These are phyloP conservation scores for Emmonsiellopsis sp. DNA, from an alignment of 2,329 filamentous ascomycete genomes.

Conservation along the genomic window DNA sequence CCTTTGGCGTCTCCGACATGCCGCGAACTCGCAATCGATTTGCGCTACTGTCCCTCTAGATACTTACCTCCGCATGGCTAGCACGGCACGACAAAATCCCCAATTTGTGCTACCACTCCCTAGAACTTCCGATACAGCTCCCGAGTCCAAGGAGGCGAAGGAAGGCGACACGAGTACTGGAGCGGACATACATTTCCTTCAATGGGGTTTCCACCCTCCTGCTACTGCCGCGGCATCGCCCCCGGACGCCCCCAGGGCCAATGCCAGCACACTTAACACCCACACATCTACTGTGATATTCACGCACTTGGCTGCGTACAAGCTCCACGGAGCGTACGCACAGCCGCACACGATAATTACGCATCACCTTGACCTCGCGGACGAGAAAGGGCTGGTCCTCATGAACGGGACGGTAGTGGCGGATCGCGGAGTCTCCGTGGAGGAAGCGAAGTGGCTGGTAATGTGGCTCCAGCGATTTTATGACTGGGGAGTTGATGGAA, in stretches of 20 bases:
- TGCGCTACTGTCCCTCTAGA: constrained; percentile 69
- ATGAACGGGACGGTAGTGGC: constrained; percentile 76
- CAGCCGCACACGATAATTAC: constrained; percentile 90
- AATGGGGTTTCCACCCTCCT: constrained; percentile 81
- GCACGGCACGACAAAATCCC: constrained; percentile 64
- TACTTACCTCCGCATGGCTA: constrained; percentile 65
- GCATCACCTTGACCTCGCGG: constrained; percentile 73
- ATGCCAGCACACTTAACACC: constrained; percentile 36
- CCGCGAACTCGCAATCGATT: constrained; percentile 62
- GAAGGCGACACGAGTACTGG: constrained; percentile 24
- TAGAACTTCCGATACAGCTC: constrained; percentile 28
- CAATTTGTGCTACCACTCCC: constrained; percentile 84
- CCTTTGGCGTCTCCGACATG: constrained; percentile 85
- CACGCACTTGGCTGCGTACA: constrained; percentile 88
- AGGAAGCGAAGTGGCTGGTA: constrained; percentile 81
- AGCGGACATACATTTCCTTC: constrained; percentile 90
- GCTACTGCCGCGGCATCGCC: constrained; percentile 31
- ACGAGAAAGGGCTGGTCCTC: constrained; percentile 68
- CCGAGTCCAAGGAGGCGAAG: constrained; percentile 7
- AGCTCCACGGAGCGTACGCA: constrained; percentile 79
- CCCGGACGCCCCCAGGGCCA: constrained; percentile 14
- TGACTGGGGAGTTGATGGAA: constrained; percentile 48
- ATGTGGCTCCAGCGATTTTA: constrained; percentile 96
- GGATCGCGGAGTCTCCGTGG: constrained; percentile 63
- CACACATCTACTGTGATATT: constrained; percentile 73